Evolutionary conservation across 2,329 filamentous ascomycete genomes (phyloP), one percentile per base, ranked within the genome.

Genomic region (Ascosphaera apis): DNA sequence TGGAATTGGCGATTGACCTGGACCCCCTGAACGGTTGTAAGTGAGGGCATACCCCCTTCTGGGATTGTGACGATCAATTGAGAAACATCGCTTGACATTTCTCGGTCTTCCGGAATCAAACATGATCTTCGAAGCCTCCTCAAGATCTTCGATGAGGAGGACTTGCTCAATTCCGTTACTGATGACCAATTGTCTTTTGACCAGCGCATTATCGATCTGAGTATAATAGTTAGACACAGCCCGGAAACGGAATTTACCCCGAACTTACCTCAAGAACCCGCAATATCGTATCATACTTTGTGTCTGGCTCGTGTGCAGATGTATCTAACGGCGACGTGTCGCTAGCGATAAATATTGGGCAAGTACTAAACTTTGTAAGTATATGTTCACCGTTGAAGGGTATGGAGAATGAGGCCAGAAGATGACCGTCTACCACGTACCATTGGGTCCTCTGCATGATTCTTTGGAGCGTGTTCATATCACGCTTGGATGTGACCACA

Each of bases 111-210:
- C 57, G 15, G 61, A 63, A 36, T 65, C 62, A 40, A 76, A 70
- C 66, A 92, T 79, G 33, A 79, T 66, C 3, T 63, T 57, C 31
- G 75, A 63, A 1, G 76, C 88, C 38, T 80, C 67, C 1, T 63
- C 53, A 18, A 78, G 63, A 19, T 75, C 62, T 37, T 72, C 62
- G 37, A 93, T 71, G 1, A 98, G 62, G 4, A 92, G 69, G 5
- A 76, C 71, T 52, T 93, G 84, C 41, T 98, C 88, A 36, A 93
- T 81, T 4, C 60, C 57, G 45, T 82, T 67, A 41, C 74, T 76
- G 50, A 95, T 88, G 47, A 98, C 76, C 33, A 95, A 60, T 40
- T 83, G 75, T 41, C 82, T 77, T 35, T 73, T 73, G 15, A 93
- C 75, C 31, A 78, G 56, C 15, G 78, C 68, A 44, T 86, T 72